A percentile compares a stretch with the other conserved stretches of the same genome.
These are phyloP conservation scores for Lenwebbia sp. DNA, from an alignment of 345 rosid genomes.

Conservation along the genomic window DNA sequence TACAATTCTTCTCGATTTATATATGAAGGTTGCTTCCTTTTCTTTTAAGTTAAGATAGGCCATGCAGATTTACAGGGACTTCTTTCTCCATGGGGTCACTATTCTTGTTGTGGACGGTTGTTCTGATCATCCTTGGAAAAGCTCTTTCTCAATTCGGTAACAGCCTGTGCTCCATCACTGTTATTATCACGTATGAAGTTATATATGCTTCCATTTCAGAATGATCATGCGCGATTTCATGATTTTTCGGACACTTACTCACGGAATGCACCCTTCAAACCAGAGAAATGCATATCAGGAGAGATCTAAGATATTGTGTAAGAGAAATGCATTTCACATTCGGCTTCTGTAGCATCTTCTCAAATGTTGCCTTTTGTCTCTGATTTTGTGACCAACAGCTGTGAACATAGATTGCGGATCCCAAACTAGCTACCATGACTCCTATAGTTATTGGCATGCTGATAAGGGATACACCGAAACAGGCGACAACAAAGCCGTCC, in stretches of 20 bases:
- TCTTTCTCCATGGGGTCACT: no score
- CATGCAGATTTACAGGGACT: no score
- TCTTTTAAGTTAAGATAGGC: background rate
- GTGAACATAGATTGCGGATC: background rate
- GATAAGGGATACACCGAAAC: background rate
- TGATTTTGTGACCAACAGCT: background rate
- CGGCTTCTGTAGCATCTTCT: background rate
- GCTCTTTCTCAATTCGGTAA: no score
- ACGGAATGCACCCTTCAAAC: no score
- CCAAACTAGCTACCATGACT: background rate
- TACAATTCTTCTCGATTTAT: background rate
- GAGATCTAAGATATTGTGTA: background rate
- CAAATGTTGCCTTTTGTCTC: background rate
- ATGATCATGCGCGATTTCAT: background rate
- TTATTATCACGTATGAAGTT: background rate
- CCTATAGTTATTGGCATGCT: background rate
- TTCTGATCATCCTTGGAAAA: no score
- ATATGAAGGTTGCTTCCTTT: background rate
- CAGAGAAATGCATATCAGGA: background rate
- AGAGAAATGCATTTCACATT: background rate
- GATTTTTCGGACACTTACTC: background rate
- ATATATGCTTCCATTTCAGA: background rate
- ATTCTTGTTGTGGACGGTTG: no score
- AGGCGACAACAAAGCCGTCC: background rate
- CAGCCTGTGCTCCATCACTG: background rate